Conservation (phyloP, 2,329 filamentous ascomycete species). For the Beauveria sp. region DNA sequence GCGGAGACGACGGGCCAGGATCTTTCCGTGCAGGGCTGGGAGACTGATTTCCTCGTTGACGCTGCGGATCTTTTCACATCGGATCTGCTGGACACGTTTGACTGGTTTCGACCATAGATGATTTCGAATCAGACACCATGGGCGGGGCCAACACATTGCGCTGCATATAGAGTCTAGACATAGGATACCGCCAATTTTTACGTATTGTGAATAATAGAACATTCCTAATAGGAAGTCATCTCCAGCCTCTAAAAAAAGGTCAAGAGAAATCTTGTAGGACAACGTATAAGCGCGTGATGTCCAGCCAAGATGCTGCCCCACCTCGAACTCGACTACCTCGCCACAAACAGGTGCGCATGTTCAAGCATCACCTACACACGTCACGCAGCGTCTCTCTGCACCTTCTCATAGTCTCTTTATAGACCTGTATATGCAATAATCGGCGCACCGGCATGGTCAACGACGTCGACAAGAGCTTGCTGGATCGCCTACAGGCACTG, state of each 20-base stretch:
- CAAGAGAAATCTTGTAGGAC: no score
- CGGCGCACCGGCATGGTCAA: conserved; percentile 21
- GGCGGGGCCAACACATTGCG: background rate
- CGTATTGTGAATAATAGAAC: background rate
- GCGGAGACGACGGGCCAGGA: conserved; percentile 10
- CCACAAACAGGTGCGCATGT: background rate
- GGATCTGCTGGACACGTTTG: conserved; percentile 41
- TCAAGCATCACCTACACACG: background rate
- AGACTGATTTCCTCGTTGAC: conserved; percentile 23
- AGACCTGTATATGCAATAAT: background rate
- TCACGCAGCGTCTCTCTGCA: background rate
- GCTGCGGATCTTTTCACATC: conserved; percentile 34
- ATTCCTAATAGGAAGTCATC: no score
- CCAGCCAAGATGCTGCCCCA: conserved; percentile 2
- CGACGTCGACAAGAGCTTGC: conserved; percentile 38
- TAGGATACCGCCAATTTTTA: background rate
- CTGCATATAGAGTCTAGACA: background rate
- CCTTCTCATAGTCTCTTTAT: no score
- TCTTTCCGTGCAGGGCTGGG: conserved; percentile 6
- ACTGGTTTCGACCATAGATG: conserved; percentile 31
- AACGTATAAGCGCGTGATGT: background rate
- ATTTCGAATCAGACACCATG: background rate
- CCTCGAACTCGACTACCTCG: background rate
- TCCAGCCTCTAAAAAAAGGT: no score
- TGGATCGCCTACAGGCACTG: conserved; percentile 48